Evolutionary conservation across 768 basidiomycete genomes (phyloP), one percentile per base, ranked within the genome.

Genomic region (Agrocybe pediades): DNA sequence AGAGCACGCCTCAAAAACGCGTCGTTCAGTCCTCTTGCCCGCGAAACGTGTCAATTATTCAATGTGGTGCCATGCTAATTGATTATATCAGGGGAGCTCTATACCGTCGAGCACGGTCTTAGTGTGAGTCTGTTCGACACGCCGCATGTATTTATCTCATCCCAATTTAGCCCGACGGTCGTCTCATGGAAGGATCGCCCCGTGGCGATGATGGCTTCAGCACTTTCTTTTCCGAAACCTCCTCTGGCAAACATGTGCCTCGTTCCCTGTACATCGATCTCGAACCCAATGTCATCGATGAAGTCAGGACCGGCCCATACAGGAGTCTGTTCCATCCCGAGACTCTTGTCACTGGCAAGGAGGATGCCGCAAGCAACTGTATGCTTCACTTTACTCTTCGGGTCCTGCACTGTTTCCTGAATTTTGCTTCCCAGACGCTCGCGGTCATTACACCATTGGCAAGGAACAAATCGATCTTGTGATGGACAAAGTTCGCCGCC

Each of bases 341-440:
- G 83, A 95, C 97, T 54, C 85, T 99, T 71, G 84, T 99, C 65
- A 94, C 91, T 52, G 97, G 97, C 62, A 99, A 98, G 78, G 97
- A 99, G 78, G 97, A 99, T 70, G 97, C 97, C 53, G 97, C 97
- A 57, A 98, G 95, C 82, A 99, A 99, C 77, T 99, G 95, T 95
- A 73, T 19, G 19, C 36, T 15, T 23, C 43, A 21, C 43, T 46
- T 48, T 26, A 56, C 21, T 40, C 46, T 43, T 25, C 21, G 41
- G 29, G 19, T 39, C 27, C n/a, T 36, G 3, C 39, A 41, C 33
- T 36, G 47, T 41, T 41, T 45, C 45, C 46, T 46, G n/a, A n/a
- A n/a, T 46, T 33, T 19, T 26, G 52, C 41, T 46, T 56, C 43
- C 17, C 60, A 97, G 95, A 98, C 76, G 96, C 96, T 60, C 95